Percentiles rank a stretch among this genome's conserved stretches.
Evolutionary conservation across 805 yeast genomes (phyloP).

Genomic region (Candida sakaeoensis): DNA sequence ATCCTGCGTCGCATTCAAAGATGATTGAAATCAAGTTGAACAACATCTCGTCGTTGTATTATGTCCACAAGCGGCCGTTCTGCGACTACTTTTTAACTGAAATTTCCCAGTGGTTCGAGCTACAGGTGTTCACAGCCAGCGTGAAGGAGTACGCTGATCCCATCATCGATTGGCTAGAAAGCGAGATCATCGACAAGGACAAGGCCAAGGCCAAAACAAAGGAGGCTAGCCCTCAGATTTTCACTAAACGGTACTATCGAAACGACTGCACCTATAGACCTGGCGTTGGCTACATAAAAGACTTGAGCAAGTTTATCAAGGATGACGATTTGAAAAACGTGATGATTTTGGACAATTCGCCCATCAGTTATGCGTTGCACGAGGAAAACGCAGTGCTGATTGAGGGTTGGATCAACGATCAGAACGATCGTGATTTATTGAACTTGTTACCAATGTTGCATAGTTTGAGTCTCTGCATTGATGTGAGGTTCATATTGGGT

Average conservation of each 20-base stretch:
- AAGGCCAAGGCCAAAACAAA: neutral
- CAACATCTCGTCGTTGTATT: conserved; percentile 75
- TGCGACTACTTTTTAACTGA: conserved; percentile 81
- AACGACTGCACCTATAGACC: conserved; percentile 71
- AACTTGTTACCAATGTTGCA: conserved; percentile 76
- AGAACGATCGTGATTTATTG: conserved; percentile 80
- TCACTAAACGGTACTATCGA: conserved; percentile 66
- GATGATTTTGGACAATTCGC: conserved; percentile 88
- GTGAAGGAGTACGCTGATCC: conserved; percentile 97
- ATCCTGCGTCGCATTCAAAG: conserved; percentile 38
- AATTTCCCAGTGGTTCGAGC: conserved; percentile 81
- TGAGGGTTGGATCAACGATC: conserved; percentile 98
- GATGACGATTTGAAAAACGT: conserved; percentile 70
- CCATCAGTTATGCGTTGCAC: conserved; percentile 80
- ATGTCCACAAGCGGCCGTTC: conserved; percentile 87
- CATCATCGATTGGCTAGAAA: conserved; percentile 86
- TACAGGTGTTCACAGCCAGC: conserved; percentile 92
- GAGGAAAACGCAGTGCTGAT: conserved; percentile 87
- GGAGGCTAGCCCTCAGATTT: conserved; percentile 16
- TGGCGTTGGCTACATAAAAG: conserved; percentile 78
- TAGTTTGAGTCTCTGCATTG: conserved; percentile 75
- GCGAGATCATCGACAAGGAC: conserved; percentile 35
- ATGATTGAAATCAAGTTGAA: conserved; percentile 77
- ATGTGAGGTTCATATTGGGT: conserved; percentile 75
- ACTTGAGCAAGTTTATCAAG: conserved; percentile 44